A percentile compares a stretch with the other conserved stretches of the same genome.
phyloP scores from a whole-genome alignment of 805 yeast species.

The Peterozyma toletana region DNA sequence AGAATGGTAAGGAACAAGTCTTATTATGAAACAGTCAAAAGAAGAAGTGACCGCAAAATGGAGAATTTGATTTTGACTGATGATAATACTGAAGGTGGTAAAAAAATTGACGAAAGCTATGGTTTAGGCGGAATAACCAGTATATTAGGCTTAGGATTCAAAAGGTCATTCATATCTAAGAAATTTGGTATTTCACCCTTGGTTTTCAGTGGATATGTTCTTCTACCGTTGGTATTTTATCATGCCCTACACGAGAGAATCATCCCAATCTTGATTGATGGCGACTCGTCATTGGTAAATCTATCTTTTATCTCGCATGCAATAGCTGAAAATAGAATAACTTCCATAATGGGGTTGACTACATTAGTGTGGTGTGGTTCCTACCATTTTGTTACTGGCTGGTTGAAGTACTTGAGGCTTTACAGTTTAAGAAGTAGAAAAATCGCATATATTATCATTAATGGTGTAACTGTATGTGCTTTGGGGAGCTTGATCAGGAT shows the following conservation, averaged over 20 bases:
- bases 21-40: constrained; percentile 4
- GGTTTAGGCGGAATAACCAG: constrained; percentile 60
- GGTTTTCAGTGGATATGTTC: constrained; percentile 51
- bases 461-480: constrained; percentile 27
- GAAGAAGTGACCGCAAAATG: constrained; percentile 15
- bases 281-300: constrained; percentile 53
- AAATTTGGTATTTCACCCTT: constrained; percentile 47
- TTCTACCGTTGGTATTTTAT: constrained; percentile 32
- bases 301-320: constrained; percentile 44
- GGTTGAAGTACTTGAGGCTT: constrained; percentile 35
- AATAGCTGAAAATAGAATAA: constrained; percentile 15
- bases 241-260: constrained; percentile 44
- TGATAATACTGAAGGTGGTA: constrained; percentile 12
- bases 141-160: constrained; percentile 48
- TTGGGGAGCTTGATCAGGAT: constrained; percentile 25
- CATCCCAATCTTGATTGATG: constrained; percentile 48
- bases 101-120: constrained; percentile 29
- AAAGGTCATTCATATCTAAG: constrained; percentile 35
- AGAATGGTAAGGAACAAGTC: constrained; percentile 21
- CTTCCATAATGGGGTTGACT: constrained; percentile 24
- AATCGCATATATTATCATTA: constrained; percentile 35
- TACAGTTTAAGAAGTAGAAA: constrained; percentile 32
- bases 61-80: constrained; percentile 10
- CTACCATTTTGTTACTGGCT: constrained; percentile 53
- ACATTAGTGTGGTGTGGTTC: constrained; percentile 28